These are phyloP conservation scores for Viridothelium virens DNA, from an alignment of 495 filamentous ascomycete genomes.

Conservation along the genomic window DNA sequence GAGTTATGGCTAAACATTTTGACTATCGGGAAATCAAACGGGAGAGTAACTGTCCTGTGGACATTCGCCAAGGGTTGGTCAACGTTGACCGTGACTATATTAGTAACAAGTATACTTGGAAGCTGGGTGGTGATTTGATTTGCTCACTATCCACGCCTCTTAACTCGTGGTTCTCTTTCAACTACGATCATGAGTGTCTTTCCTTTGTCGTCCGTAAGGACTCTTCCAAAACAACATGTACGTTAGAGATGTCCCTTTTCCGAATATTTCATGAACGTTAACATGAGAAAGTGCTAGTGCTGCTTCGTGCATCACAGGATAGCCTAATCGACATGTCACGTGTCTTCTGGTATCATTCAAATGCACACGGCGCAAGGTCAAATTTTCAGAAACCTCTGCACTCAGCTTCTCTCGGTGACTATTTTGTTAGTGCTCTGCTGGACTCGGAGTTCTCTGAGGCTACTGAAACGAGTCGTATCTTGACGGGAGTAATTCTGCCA, in stretches of 20 bases:
- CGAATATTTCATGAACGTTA: background rate
- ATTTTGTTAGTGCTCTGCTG: background rate
- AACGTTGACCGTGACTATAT: background rate
- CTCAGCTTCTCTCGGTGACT: background rate
- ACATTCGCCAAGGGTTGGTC: background rate
- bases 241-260: background rate
- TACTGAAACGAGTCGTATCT: background rate
- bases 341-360: background rate
- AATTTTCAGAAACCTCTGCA: background rate
- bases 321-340: background rate
- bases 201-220: background rate
- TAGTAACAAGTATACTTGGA: background rate
- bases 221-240: background rate
- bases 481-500: background rate
- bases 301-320: background rate
- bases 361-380: background rate
- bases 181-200: background rate
- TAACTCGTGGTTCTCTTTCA: background rate
- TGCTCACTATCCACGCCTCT: background rate
- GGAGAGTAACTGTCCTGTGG: background rate
- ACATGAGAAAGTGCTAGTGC: background rate
- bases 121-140: background rate
- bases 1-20: background rate
- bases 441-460: background rate
- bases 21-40: background rate